phyloP scores from a whole-genome alignment of 2,329 filamentous ascomycete genomes.

The Aureobasidium zeae region DNA sequence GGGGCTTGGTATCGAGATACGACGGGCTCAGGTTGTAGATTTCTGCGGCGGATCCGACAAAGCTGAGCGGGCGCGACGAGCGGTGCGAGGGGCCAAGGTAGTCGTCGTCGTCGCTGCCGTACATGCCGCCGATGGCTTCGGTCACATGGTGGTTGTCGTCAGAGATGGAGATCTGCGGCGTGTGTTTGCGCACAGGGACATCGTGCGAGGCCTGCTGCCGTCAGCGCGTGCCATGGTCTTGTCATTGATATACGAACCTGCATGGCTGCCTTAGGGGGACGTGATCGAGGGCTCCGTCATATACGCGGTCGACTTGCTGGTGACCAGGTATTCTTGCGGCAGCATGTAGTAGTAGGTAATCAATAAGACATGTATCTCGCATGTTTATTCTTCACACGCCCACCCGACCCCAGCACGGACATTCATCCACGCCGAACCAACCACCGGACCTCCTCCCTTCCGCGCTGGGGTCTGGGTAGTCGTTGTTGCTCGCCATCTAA shows the following conservation, averaged over 20 bases:
- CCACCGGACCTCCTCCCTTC: too few species aligned
- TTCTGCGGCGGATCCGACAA: conserved; percentile 52
- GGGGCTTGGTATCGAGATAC: conserved; percentile 22
- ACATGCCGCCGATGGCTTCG: conserved; percentile 84
- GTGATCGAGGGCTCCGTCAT: conserved; percentile 9
- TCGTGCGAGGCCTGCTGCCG: conserved; percentile 23
- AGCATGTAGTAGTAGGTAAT: conserved; percentile 5
- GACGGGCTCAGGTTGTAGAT: conserved; percentile 27
- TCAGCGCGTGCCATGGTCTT: conserved; percentile 6
- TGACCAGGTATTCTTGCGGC: background rate
- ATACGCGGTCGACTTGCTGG: conserved; percentile 4
- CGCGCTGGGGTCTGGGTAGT: too few species aligned
- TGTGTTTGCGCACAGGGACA: conserved; percentile 46
- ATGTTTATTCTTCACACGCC: conserved; percentile 15
- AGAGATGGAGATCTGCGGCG: conserved; percentile 60
- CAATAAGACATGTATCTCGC: background rate
- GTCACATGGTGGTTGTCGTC: conserved; percentile 91
- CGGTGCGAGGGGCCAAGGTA: conserved; percentile 30
- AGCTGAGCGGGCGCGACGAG: conserved; percentile 64
- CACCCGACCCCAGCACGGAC: too few species aligned
- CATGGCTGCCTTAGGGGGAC: conserved; percentile 15
- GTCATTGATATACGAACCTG: conserved; percentile 13
- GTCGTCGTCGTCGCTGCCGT: conserved; percentile 51
- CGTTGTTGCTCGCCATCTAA: background rate
- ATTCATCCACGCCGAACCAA: too few species aligned